Conservation (phyloP, 2,329 filamentous ascomycete species). For the Arthrobotrys sinensis region DNA sequence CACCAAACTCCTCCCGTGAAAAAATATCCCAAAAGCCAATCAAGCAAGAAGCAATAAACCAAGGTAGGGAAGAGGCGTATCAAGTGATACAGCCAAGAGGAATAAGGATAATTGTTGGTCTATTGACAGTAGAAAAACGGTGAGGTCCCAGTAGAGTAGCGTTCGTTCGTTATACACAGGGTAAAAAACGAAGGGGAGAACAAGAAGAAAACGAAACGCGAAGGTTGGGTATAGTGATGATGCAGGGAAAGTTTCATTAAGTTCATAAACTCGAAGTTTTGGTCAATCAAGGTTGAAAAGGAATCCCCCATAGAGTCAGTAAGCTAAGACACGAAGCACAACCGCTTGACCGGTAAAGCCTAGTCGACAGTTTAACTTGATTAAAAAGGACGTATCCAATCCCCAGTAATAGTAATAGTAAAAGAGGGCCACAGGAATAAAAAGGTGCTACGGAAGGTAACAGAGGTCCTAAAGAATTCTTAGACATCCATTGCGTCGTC, state of each 20-base stretch:
- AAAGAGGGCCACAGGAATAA: slow-evolving; percentile 5
- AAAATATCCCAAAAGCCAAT: background rate
- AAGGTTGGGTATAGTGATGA: slow-evolving; percentile 37
- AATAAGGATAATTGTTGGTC: slow-evolving; percentile 5
- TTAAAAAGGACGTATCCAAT: slow-evolving; percentile 3
- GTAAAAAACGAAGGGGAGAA: background rate
- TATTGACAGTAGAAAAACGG: slow-evolving; percentile 9
- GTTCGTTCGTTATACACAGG: slow-evolving; percentile 25
- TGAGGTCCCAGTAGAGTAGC: background rate
- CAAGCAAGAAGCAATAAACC: background rate
- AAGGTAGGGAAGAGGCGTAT: background rate
- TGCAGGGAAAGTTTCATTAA: slow-evolving; percentile 24
- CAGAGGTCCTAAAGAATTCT: background rate
- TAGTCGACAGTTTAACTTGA: background rate
- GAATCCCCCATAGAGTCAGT: background rate
- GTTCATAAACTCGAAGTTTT: slow-evolving; percentile 13
- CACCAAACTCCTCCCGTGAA: slow-evolving; percentile 35
- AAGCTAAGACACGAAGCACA: background rate
- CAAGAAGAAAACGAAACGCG: background rate
- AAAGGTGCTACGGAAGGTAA: background rate
- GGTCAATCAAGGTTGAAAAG: background rate
- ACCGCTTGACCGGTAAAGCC: background rate
- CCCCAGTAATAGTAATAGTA: slow-evolving; percentile 1
- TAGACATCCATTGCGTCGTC: slow-evolving; percentile 52
- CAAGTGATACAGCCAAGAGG: background rate